These are phyloP conservation scores for Camellia lanceoleosa DNA, from an alignment of 148 eudicot genomes.

Conservation along the genomic window DNA sequence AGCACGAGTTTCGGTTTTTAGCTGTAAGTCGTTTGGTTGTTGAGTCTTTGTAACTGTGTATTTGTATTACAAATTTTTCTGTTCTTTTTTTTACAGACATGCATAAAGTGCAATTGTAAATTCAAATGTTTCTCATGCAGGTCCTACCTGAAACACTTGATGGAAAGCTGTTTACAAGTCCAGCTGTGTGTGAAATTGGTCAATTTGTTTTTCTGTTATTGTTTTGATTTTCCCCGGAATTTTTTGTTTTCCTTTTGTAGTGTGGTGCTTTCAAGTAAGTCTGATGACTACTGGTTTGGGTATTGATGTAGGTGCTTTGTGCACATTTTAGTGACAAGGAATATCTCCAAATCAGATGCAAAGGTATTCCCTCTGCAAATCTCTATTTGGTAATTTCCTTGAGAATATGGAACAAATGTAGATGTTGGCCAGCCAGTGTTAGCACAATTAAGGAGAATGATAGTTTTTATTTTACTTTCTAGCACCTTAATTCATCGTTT, in stretches of 20 bases:
- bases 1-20: slow-evolving; percentile 87
- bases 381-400: background rate
- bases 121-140: slow-evolving; percentile 32
- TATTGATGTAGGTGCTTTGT: slow-evolving; percentile 62
- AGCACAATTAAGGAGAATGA: background rate
- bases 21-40: slow-evolving; percentile 56
- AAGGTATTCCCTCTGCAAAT: slow-evolving; percentile 46
- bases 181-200: slow-evolving; percentile 51
- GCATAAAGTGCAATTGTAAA: slow-evolving; percentile 4
- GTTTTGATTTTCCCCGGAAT: slow-evolving; percentile 1
- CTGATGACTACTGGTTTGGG: background rate
- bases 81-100: background rate
- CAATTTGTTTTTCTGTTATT: background rate
- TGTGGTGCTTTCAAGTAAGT: background rate
- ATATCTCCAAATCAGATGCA: slow-evolving; percentile 65
- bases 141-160: slow-evolving; percentile 77
- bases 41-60: background rate
- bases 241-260: slow-evolving; percentile 7
- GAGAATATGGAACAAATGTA: background rate
- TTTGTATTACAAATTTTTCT: background rate
- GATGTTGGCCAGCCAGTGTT: background rate
- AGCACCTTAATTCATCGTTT: background rate
- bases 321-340: slow-evolving; percentile 86
- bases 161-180: slow-evolving; percentile 52
- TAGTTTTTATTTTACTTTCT: background rate